Base-by-base conservation (phyloP, 2,329 filamentous ascomycete species). In the Clonostachys rhizophaga region DNA sequence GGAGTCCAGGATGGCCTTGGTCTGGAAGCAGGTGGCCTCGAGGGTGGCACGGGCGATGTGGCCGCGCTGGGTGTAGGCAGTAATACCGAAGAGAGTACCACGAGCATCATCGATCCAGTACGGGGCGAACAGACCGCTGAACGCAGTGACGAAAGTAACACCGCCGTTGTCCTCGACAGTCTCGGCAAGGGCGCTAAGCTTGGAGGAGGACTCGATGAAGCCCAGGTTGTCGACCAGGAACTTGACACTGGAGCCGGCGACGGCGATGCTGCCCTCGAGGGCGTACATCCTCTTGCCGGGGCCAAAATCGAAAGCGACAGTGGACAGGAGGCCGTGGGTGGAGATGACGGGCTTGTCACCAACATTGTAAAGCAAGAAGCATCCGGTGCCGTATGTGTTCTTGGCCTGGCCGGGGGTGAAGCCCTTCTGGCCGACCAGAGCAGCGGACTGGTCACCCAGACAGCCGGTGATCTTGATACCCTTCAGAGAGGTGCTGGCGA, bases 101-200 rank as follows among this genome's bases (percentile, higher is more conserved):
- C 87, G 79, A 2, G 87, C 87, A 67, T 91, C 86, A 62, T 91
- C 87, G 52, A 91, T 87, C 88, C 87, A 91, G 69, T 91, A 91
- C 1, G 88, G 88, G 1, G 87, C 87, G 61, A 91, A 91, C 4
- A 91, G 75, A 43, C 87, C 87, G 63, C 83, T 87, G 63, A 91
- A 91, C 8, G 87, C 88, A 11, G 87, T 91, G 49, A 91, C 88
- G 57, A 91, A 79, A 16, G 87, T 81, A 56, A 85, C 84, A 11
- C 88, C 88, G 49, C 87, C 88, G 52, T 85, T 91, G 64, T 91
- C 84, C 47, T 70, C 63, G 20, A 75, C 71, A 7, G 70, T 71
- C 61, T 74, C 70, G 45, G 71, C 71, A 14, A 75, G 58, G 1
- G 65, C 61, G 48, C 69, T 71, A 40, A 75, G 62, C 58, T 74